Conservation (phyloP, 2,329 filamentous ascomycete species). For the Aaosphaeria arxii region DNA sequence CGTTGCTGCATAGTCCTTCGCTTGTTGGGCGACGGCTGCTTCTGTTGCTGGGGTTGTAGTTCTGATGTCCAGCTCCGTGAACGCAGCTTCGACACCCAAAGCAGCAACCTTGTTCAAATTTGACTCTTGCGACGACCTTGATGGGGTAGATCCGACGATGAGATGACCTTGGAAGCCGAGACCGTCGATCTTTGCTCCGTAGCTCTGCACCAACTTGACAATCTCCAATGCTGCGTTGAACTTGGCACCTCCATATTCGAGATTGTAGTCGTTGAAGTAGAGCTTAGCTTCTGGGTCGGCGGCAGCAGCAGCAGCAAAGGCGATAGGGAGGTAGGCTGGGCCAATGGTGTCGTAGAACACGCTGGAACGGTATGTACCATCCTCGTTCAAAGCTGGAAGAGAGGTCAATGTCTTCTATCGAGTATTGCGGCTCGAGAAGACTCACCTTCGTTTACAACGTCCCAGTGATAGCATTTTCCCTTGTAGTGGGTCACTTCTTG, state of each 20-base stretch:
- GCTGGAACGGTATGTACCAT: constrained; percentile 42
- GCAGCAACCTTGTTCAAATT: constrained; percentile 52
- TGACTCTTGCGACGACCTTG: constrained; percentile 34
- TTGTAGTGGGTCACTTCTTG: constrained; percentile 38
- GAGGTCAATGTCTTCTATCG: neutral
- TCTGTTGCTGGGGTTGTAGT: constrained; percentile 23
- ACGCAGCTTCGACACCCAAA: constrained; percentile 56
- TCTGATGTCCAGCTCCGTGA: constrained; percentile 64
- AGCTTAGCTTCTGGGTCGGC: constrained; percentile 42
- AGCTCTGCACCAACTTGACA: constrained; percentile 35
- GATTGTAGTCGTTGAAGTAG: constrained; percentile 47
- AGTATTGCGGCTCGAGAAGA: neutral
- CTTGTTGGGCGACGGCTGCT: constrained; percentile 10
- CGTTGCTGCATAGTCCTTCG: constrained; percentile 54
- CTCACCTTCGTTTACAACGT: constrained; percentile 38
- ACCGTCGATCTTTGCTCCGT: constrained; percentile 32
- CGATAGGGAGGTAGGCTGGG: constrained; percentile 45
- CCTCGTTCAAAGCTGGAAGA: constrained; percentile 40
- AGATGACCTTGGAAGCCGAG: constrained; percentile 56
- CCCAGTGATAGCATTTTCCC: constrained; percentile 39
- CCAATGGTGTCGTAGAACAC: constrained; percentile 45
- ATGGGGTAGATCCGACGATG: constrained; percentile 37
- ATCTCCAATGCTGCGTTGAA: constrained; percentile 33
- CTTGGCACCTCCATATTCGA: constrained; percentile 39
- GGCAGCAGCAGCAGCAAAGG: constrained; percentile 40